Percentiles rank a stretch among this genome's conserved stretches.
phyloP scores from a whole-genome alignment of 805 yeast genomes.

The Candida awuae region DNA sequence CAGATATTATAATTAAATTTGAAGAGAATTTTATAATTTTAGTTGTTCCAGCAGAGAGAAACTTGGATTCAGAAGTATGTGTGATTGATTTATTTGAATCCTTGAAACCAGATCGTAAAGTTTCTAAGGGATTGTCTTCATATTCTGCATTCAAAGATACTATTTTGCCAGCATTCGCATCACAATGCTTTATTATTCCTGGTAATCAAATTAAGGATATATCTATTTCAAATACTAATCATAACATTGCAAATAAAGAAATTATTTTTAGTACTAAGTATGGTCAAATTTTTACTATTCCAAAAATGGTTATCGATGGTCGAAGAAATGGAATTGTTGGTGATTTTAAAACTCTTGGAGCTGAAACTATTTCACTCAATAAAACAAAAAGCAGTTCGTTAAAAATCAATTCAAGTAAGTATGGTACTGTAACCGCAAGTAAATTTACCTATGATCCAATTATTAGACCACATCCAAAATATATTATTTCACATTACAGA shows the following conservation, averaged over 20 bases:
- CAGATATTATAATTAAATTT: slow-evolving; percentile 42
- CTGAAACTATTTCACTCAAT: not conserved
- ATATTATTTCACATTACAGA: slow-evolving; percentile 45
- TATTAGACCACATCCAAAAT: slow-evolving; percentile 40
- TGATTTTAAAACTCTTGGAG: slow-evolving; percentile 41
- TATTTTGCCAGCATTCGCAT: slow-evolving; percentile 39
- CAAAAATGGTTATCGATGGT: slow-evolving; percentile 60
- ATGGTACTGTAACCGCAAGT: slow-evolving; percentile 46
- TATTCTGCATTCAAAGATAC: slow-evolving; percentile 18
- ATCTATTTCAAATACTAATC: slow-evolving; percentile 48
- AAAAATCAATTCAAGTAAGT: slow-evolving; percentile 9
- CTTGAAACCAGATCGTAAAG: slow-evolving; percentile 39
- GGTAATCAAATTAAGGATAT: slow-evolving; percentile 42
- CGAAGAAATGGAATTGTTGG: slow-evolving; percentile 39
- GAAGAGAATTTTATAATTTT: slow-evolving; percentile 84
- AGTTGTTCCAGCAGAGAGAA: slow-evolving; percentile 46
- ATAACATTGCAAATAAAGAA: slow-evolving; percentile 62
- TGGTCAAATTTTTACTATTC: slow-evolving; percentile 63
- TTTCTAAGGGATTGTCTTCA: slow-evolving; percentile 7
- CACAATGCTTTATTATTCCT: slow-evolving; percentile 58
- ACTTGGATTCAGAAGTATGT: slow-evolving; percentile 42
- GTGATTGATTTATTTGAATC: slow-evolving; percentile 80
- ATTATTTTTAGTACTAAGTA: slow-evolving; percentile 48
- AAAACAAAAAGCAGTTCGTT: slow-evolving; percentile 29
- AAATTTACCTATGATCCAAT: slow-evolving; percentile 60